Evolutionary conservation across 2,329 filamentous ascomycete genomes (phyloP).

Genomic region (Orbilia quercus): DNA sequence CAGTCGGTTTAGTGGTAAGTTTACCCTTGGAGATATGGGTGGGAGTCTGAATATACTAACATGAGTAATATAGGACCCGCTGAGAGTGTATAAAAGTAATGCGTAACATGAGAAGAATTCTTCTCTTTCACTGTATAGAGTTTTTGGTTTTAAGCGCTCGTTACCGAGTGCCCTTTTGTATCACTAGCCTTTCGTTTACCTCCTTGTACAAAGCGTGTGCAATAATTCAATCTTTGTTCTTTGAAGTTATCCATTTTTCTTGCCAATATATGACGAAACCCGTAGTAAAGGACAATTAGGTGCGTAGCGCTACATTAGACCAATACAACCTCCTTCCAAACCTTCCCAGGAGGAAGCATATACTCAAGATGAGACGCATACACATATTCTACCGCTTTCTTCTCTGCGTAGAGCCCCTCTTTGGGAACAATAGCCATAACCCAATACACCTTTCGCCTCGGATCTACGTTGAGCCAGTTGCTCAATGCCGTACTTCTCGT

Average conservation of each 20-base stretch:
- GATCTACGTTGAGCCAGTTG: too few relatives aligned
- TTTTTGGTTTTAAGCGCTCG: conserved; percentile 1
- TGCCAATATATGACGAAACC: background rate
- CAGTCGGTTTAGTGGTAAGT: conserved; percentile 55
- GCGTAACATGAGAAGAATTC: background rate
- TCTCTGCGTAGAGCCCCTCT: too few relatives aligned
- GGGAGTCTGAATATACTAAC: conserved; percentile 7
- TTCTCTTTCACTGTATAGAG: conserved; percentile 10
- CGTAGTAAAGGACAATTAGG: too few relatives aligned
- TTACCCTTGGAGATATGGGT: background rate
- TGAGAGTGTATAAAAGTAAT: conserved; percentile 52
- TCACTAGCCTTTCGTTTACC: conserved; percentile 8
- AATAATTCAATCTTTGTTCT: background rate
- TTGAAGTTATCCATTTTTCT: background rate
- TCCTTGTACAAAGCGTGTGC: conserved; percentile 17
- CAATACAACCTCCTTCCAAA: too few relatives aligned
- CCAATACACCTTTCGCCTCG: too few relatives aligned
- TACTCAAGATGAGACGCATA: too few relatives aligned
- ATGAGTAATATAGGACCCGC: conserved; percentile 24
- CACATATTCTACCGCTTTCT: too few relatives aligned
- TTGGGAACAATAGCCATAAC: too few relatives aligned
- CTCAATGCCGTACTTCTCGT: too few relatives aligned
- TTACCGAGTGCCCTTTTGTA: conserved; percentile 10
- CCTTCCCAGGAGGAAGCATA: too few relatives aligned
- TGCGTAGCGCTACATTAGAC: too few relatives aligned